Percentiles rank a stretch among this genome's conserved stretches.
Evolutionary conservation across 331 rosid species (phyloP).

Genomic region (Malus hybrid): DNA sequence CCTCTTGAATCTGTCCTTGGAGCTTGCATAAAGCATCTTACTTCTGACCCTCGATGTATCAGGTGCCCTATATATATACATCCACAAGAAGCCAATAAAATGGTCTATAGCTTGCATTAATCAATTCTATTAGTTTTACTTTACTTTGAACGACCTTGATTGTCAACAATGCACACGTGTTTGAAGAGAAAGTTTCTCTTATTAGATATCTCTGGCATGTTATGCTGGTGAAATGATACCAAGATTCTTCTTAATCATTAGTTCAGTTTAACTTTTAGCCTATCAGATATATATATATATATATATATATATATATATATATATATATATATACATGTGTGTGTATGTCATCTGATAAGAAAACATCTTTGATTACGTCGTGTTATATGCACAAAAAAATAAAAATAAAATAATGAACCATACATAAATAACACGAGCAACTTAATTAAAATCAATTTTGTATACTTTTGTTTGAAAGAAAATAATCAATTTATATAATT

Average conservation of each 20-base stretch:
- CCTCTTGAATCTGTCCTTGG: slow-evolving; percentile 32
- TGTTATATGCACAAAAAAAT: background rate
- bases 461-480: background rate
- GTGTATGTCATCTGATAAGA: background rate
- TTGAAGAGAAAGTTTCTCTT: background rate
- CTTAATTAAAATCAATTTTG: background rate
- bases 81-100: background rate
- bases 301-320: no score
- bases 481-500: background rate
- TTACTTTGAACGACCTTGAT: background rate
- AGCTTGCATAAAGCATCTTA: slow-evolving; percentile 44
- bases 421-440: background rate
- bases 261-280: background rate
- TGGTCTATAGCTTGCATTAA: background rate
- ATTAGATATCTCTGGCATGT: background rate
- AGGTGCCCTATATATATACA: slow-evolving; percentile 24
- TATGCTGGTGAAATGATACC: background rate
- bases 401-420: background rate
- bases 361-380: background rate
- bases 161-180: background rate
- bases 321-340: no score
- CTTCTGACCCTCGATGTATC: slow-evolving; percentile 34
- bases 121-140: background rate
- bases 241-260: background rate
- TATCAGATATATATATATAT: background rate